Base-by-base conservation (phyloP, 164 flowering plant genomes). In the Paratinospora sagittata region DNA sequence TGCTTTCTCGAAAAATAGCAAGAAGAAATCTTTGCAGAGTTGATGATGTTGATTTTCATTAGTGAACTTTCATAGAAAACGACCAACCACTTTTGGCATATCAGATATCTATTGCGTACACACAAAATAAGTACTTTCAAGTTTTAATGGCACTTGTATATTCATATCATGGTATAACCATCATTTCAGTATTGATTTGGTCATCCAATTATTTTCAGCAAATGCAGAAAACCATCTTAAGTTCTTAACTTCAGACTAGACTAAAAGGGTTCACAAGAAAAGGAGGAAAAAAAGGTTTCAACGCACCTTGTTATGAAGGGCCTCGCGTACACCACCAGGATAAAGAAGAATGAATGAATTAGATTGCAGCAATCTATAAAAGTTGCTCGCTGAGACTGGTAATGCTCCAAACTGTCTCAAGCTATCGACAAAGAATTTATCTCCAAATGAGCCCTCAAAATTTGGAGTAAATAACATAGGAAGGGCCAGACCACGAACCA, bases 251-350 rank as follows among this genome's bases (percentile, higher is more conserved):
- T n/a, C n/a, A n/a, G n/a, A 61, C 64, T 16, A 52, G 7, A 27
- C 8, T 13, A 30, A 47, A 27, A 27, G 39, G 26, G 19, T 21
- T 16, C 27, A 7, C 13, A 63, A 71, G 30, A 27, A 67, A 41
- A 58, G 24, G 68, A 63, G 6, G 23, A n/a, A 49, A 68, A 55
- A 26, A 55, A 57, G 30, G 11, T 23, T 6, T 60, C 43, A 65
- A 67, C 63, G n/a, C 39, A 95, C 99, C 96, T 90, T 92, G 30
- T 70, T 72, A 79, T 95, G 99, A 47, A 95, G 85, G 71, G 99
- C 99, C 82, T 95, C 99, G 23, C 99, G 94, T 70, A 87, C 91
- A 72, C 99, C 99, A 27, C 99, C 99, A 68, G 99, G 99, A 79
- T 89, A 95, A 63, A 95, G 94, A 73, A 95, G 94, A 69, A 87